Conservation (phyloP, 164 flowering plant species). For the Euptelea pleiosperma region DNA sequence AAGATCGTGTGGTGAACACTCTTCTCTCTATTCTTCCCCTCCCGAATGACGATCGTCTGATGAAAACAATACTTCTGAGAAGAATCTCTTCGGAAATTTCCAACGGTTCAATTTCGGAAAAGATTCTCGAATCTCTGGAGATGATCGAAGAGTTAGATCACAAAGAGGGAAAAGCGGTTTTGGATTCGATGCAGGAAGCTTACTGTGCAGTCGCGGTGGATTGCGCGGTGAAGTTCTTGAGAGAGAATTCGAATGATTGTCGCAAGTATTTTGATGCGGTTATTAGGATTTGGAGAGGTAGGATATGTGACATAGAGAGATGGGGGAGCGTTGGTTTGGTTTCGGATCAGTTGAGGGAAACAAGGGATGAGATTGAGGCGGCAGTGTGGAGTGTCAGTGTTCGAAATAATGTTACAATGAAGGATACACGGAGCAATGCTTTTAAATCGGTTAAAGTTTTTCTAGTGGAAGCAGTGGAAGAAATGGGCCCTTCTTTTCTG, state of each 20-base stretch:
- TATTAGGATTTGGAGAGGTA: constrained; percentile 53
- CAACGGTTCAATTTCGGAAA: constrained; percentile 33
- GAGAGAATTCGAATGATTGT: constrained; percentile 8
- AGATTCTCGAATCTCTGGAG: constrained; percentile 41
- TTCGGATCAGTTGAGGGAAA: constrained; percentile 28
- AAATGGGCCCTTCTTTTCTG: constrained; percentile 55
- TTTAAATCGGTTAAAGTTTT: constrained; percentile 30
- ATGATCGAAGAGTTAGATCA: constrained; percentile 35
- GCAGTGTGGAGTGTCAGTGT: constrained; percentile 36
- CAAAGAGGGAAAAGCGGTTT: constrained; percentile 14
- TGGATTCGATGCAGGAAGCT: constrained; percentile 42
- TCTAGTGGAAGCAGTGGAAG: constrained; percentile 40
- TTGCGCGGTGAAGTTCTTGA: constrained; percentile 40
- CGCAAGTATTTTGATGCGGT: constrained; percentile 41
- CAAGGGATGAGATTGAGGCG: constrained; percentile 43
- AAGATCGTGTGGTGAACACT: constrained; percentile 14
- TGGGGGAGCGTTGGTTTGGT: constrained; percentile 30
- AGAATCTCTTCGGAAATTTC: constrained; percentile 34
- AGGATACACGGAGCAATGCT: constrained; percentile 38
- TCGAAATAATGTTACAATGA: constrained; percentile 17
- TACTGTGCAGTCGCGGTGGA: constrained; percentile 58
- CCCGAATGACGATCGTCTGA: constrained; percentile 25
- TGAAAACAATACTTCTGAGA: constrained; percentile 39
- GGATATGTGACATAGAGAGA: constrained; percentile 33
- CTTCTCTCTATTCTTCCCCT: constrained; percentile 37